These are phyloP conservation scores for Centrapalus pauciflorus DNA, from an alignment of 129 eudicot genomes.

Conservation along the genomic window DNA sequence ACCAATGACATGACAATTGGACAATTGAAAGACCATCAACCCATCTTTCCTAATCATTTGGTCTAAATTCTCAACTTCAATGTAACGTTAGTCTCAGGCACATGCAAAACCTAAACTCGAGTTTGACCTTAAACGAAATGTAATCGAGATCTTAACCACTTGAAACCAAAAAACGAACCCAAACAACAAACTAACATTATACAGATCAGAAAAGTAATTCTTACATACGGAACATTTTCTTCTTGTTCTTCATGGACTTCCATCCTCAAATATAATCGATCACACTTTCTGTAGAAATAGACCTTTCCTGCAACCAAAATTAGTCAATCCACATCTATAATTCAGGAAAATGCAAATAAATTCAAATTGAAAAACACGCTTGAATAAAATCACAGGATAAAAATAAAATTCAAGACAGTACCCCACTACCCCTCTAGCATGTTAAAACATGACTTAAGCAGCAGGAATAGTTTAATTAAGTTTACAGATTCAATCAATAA, in stretches of 20 bases:
- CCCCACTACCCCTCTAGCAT: too few relatives aligned
- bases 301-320: neutral
- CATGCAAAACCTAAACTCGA: neutral
- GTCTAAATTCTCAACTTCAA: too few relatives aligned
- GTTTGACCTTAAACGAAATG: neutral
- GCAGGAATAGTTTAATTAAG: neutral
- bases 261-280: constrained; percentile 24
- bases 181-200: neutral
- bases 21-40: too few relatives aligned
- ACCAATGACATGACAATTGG: too few relatives aligned
- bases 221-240: constrained; percentile 38
- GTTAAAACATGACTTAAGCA: neutral
- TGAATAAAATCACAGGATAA: too few relatives aligned
- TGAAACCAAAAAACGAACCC: neutral
- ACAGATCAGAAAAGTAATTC: constrained; percentile 7
- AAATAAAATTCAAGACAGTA: too few relatives aligned
- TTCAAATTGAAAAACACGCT: neutral
- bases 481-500: neutral
- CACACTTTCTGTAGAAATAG: neutral
- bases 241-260: constrained; percentile 38
- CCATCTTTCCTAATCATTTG: too few relatives aligned
- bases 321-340: neutral
- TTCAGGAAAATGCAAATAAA: neutral
- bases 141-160: neutral
- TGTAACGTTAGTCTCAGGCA: too few relatives aligned